Base-by-base conservation (phyloP, 768 basidiomycete genomes). In the Sutorius australiensis region DNA sequence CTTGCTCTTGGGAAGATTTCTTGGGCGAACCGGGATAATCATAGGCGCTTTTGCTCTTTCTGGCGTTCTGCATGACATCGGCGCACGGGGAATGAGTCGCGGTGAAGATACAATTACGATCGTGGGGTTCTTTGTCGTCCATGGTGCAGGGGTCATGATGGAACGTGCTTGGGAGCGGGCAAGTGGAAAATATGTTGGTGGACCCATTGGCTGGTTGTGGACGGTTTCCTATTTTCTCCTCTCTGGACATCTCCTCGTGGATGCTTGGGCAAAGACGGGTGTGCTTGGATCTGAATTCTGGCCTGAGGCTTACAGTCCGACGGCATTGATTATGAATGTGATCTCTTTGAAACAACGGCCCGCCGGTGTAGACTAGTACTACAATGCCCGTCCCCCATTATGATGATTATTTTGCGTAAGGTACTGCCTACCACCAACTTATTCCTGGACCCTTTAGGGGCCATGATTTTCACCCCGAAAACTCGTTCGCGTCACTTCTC, bases 21-120 rank as follows among this genome's bases (percentile, higher is more conserved):
- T 80, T 28, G 84, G 86, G 19, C 75, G 77, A 17, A 50, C 62
- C 2, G 82, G 81, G 5, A 67, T 64, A 3, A 68, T 86, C 8
- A 50, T 88, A 2, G 84, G 83, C 6, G 78, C 77, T 4, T 89
- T 89, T 62, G 43, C 78, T 3, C 53, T 79, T 8, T 89, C 87
- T 0, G 84, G 77, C 5, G 17, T 80, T 7, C 61, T 87, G 4
- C 87, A 90, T 50, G 75, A 81, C 55, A 32, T 78, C 14, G 83
- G 80, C 11, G 53, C 81, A 46, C 85, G 77, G 74, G 81, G 80
- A 6, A 77, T 86, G 78, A 78, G 76, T 1, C 71, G 72, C 5
- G 83, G 81, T 16, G 67, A 71, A 1, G 78, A 86, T 37, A 74
- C 79, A 0, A 12, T 51, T 7, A 46, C 51, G 7, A 68, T 81